A percentile compares a stretch with the other conserved stretches of the same genome.
Conservation (phyloP, 306 rosid species). For the Vicia villosa region DNA sequence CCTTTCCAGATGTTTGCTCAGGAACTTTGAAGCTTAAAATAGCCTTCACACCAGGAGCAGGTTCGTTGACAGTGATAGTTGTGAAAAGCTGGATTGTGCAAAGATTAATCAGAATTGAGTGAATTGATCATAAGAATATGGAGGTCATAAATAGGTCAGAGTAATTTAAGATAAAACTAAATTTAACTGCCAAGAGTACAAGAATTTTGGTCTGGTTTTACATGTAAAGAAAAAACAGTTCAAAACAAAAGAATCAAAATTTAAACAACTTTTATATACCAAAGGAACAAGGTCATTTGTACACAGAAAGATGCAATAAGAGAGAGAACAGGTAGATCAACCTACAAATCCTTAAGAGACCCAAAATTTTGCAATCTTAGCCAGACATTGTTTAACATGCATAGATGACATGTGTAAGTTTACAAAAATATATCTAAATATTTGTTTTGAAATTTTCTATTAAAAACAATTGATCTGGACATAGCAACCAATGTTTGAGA, state of each 20-base stretch:
- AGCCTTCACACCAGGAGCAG: slow-evolving; percentile 89
- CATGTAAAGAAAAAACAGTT: not conserved
- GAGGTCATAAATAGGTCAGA: not conserved
- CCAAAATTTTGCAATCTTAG: not conserved
- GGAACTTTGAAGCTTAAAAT: slow-evolving; percentile 81
- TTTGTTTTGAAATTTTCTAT: not conserved
- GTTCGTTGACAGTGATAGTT: slow-evolving; percentile 74
- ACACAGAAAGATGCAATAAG: no score
- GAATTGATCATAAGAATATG: slow-evolving; percentile 1
- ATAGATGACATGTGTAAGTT: no score
- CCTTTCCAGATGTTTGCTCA: slow-evolving; percentile 97
- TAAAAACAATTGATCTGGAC: not conserved
- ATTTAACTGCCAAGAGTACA: not conserved
- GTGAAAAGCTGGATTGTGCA: slow-evolving; percentile 59
- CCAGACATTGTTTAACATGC: not conserved
- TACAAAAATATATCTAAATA: no score
- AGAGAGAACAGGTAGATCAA: not conserved
- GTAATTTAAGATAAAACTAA: not conserved
- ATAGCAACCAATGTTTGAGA: not conserved
- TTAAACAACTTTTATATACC: no score
- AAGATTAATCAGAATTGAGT: slow-evolving; percentile 23
- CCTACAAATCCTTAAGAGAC: not conserved
- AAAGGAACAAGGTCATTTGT: no score
- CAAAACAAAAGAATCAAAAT: not conserved
- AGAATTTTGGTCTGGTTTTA: not conserved